Evolutionary conservation across 371 early-diverging fungal genomes (phyloP).

Genomic region (Mortierella sp.): DNA sequence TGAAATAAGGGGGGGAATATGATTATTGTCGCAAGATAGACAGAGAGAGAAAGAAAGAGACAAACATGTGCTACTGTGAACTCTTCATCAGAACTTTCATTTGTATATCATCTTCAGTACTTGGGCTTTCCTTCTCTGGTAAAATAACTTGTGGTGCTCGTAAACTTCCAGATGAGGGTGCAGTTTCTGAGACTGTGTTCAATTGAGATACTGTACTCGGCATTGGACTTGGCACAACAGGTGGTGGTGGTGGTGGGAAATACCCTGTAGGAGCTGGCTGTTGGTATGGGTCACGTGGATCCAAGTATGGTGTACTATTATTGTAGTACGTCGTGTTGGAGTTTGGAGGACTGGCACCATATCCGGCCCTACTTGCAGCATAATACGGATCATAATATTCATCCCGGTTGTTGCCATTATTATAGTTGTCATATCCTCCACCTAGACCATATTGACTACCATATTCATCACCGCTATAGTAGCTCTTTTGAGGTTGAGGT

Average conservation of each 20-base stretch:
- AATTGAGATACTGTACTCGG: neutral
- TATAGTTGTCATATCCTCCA: conserved; percentile 21
- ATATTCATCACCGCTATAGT: neutral
- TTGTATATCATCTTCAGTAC: conserved; percentile 4
- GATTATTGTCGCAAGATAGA: too few relatives aligned
- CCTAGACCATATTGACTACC: conserved; percentile 5
- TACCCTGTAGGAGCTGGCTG: conserved; percentile 11
- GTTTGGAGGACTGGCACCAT: conserved; percentile 4
- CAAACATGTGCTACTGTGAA: neutral
- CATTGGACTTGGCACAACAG: neutral
- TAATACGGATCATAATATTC: conserved; percentile 43
- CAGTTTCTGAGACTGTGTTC: neutral
- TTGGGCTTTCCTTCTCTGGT: conserved; percentile 7
- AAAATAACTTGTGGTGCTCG: conserved; percentile 20
- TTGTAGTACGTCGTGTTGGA: conserved; percentile 9
- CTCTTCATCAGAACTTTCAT: conserved; percentile 14
- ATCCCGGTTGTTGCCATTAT: conserved; percentile 9
- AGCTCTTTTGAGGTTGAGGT: conserved; percentile 18
- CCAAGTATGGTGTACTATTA: neutral
- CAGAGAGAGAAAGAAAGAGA: neutral
- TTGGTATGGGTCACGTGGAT: conserved; percentile 8
- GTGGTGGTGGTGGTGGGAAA: conserved; percentile 38
- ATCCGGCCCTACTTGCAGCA: conserved; percentile 5
- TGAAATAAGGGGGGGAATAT: neutral
- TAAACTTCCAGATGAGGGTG: neutral